Base-by-base conservation (phyloP, 2,329 filamentous ascomycete genomes). In the Sporothrix phasma region DNA sequence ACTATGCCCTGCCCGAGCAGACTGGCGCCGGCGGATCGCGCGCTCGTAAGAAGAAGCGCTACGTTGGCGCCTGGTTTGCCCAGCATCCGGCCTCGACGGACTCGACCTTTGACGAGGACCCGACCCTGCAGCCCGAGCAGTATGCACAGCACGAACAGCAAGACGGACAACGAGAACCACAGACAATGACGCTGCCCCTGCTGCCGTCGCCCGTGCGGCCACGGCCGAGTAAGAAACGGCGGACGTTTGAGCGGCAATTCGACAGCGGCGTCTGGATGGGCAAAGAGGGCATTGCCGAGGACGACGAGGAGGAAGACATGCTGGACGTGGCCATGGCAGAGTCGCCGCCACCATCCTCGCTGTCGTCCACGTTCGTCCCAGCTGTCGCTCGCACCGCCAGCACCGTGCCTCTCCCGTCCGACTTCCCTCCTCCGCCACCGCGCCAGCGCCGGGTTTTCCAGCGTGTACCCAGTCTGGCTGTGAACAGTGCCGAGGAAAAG, bases 201-300 rank as follows among this genome's bases (percentile, higher is more conserved):
- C 46, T 64, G 11, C 47, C 62, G 22, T 61, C 51, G 37, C 63
- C 66, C 49, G 51, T 68, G 64, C 74, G 69, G 29, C 72, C 72
- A 31, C 70, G 69, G 64, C 73, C 73, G 8, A 29, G 41, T 24
- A 45, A 59, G 24, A 77, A 76, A 69, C 85, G 81, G 72, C 78
- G 84, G 45, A 77, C 77, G 15, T 76, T 88, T 62, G 76, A 79
- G 69, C 79, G 84, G 61, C 83, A 87, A 68, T 76, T 82, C 64
- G 88, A 90, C 73, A 89, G 87, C 39, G 80, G 80, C 10, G 70
- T 91, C 3, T 90, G 81, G 74, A 80, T 90, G 76, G 84, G 81
- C 3, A 87, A 84, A 66, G 87, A 88, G 65, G 74, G 71, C 41
- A 77, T 80, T 37, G 75, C 77, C 11, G 80, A 83, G 61, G 66